Conservation (phyloP, 1,139 yeast species). For the Dujonia santamariae region DNA sequence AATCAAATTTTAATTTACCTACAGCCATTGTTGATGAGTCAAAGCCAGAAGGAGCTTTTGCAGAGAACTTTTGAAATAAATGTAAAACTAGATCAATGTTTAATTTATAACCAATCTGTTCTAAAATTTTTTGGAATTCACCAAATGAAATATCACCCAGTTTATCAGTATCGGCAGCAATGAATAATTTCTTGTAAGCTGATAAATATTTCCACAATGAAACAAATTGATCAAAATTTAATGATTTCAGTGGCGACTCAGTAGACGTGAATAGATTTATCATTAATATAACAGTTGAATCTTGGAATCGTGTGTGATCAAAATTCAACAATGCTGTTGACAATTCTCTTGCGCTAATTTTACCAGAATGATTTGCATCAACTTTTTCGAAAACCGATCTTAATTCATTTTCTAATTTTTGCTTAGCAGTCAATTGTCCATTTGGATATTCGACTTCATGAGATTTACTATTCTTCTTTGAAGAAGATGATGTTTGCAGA, state of each 20-base stretch:
- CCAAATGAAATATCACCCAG: slow-evolving; percentile 65
- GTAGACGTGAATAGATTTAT: slow-evolving; percentile 56
- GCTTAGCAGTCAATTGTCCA: slow-evolving; percentile 20
- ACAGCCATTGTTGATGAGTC: slow-evolving; percentile 17
- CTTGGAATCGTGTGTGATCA: slow-evolving; percentile 61
- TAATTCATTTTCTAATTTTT: slow-evolving; percentile 47
- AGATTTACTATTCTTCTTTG: slow-evolving; percentile 10
- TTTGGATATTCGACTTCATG: slow-evolving; percentile 13
- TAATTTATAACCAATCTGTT: slow-evolving; percentile 67
- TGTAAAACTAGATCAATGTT: slow-evolving; percentile 61
- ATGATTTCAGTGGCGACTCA: slow-evolving; percentile 30
- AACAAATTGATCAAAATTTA: slow-evolving; percentile 65
- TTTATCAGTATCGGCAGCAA: slow-evolving; percentile 58
- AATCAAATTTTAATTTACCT: slow-evolving; percentile 72
- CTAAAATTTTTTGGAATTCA: slow-evolving; percentile 65
- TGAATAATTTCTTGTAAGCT: slow-evolving; percentile 68
- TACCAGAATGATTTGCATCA: slow-evolving; percentile 54
- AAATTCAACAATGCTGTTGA: slow-evolving; percentile 62
- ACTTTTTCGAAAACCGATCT: slow-evolving; percentile 55
- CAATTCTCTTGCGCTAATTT: slow-evolving; percentile 56
- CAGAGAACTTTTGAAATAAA: slow-evolving; percentile 58
- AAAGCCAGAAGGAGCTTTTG: slow-evolving; percentile 20
- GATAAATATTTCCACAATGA: slow-evolving; percentile 69
- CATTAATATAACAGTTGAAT: slow-evolving; percentile 63
- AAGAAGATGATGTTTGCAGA: slow-evolving; percentile 5